Conservation (phyloP, 331 rosid species). For the Spiraea crenata region DNA sequence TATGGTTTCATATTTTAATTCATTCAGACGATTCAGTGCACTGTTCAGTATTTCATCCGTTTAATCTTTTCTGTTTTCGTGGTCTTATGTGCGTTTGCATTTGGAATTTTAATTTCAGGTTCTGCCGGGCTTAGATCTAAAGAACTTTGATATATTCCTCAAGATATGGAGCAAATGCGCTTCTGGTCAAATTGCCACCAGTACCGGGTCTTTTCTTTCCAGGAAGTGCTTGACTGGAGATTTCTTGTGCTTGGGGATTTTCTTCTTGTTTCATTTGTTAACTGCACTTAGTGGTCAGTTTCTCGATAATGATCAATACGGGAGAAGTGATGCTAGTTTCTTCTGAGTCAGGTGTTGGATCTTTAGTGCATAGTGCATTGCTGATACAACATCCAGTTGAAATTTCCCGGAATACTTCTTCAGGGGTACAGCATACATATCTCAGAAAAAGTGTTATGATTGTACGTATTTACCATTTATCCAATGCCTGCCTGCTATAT, state of each 20-base stretch:
- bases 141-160: conserved; percentile 35
- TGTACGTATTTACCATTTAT: background rate
- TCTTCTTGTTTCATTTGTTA: conserved; percentile 92
- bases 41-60: background rate
- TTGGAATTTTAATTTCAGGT: conserved; percentile 36
- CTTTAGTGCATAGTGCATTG: conserved; percentile 80
- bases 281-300: conserved; percentile 88
- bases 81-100: background rate
- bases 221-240: conserved; percentile 99
- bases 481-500: background rate
- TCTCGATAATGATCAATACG: conserved; percentile 65
- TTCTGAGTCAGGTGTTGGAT: conserved; percentile 83
- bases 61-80: background rate
- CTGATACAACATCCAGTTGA: conserved; percentile 65
- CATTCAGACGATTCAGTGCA: background rate
- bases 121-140: conserved; percentile 50
- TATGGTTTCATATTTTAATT: background rate
- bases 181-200: conserved; percentile 78
- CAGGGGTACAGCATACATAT: conserved; percentile 47
- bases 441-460: background rate
- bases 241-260: conserved; percentile 78
- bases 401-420: conserved; percentile 48
- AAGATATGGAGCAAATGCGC: conserved; percentile 77
- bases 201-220: conserved; percentile 76
- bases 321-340: conserved; percentile 74